Evolutionary conservation across 2,329 filamentous ascomycete genomes (phyloP).

Genomic region (Colletotrichum shisoi): DNA sequence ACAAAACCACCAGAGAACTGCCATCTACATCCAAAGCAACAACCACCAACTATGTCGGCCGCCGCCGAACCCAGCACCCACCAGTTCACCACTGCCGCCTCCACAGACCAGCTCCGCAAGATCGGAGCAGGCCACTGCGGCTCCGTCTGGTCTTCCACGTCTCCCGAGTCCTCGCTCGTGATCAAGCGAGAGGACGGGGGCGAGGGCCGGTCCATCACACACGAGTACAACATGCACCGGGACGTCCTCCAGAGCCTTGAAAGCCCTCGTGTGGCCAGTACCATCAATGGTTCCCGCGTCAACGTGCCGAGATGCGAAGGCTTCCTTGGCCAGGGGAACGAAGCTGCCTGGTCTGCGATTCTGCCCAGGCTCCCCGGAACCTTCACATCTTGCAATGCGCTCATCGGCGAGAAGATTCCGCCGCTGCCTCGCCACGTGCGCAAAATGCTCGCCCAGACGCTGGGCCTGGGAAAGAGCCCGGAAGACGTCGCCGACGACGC

Average conservation of each 20-base stretch:
- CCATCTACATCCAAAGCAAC: too few species aligned
- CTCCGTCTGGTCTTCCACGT: constrained; percentile 23
- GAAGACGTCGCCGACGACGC: constrained; percentile 40
- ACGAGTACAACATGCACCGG: constrained; percentile 39
- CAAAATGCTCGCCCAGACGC: constrained; percentile 40
- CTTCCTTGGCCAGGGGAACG: neutral
- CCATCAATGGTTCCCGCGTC: neutral
- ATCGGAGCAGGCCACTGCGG: constrained; percentile 32
- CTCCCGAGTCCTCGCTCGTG: constrained; percentile 1
- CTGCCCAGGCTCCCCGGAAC: constrained; percentile 40
- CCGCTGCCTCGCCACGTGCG: constrained; percentile 39
- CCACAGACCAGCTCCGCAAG: neutral
- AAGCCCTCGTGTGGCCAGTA: neutral
- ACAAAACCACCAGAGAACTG: too few species aligned
- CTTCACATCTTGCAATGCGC: constrained; percentile 43
- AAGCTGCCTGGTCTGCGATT: constrained; percentile 38
- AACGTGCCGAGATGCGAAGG: constrained; percentile 12
- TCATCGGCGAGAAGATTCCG: constrained; percentile 46
- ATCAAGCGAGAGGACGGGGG: constrained; percentile 40
- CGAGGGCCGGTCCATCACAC: constrained; percentile 33
- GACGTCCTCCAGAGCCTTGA: constrained; percentile 1
- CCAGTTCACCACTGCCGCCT: neutral
- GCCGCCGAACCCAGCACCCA: too few species aligned
- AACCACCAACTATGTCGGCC: neutral
- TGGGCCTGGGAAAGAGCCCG: constrained; percentile 23